Evolutionary conservation across 2,329 filamentous ascomycete species (phyloP), one percentile per base, ranked within the genome.

Genomic region (Raffaelea arxii): DNA sequence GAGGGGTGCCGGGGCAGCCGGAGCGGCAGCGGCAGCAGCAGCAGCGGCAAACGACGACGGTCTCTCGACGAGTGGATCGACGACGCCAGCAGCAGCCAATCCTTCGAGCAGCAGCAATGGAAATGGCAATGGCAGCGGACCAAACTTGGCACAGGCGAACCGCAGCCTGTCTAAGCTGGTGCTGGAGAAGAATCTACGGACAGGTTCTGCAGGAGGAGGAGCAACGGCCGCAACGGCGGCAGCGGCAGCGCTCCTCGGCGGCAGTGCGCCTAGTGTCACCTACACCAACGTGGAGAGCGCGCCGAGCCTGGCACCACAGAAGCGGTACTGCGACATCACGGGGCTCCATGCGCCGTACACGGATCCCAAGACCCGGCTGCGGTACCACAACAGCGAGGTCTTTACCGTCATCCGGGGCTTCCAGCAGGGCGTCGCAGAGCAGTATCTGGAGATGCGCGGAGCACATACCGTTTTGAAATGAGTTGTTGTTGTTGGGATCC

Each of bases 201-300:
- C 65, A 36, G 32, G 32, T 7, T 9, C 32, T 36, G 7, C 32
- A 60, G 24, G 46, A 46, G 27, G 18, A 6, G 49, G 42, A n/a
- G 27, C 10, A 9, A 22, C 25, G 30, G 25, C 39, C 6, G 24
- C 24, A 7, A 25, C 36, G 27, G 35, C 30, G 4, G 46, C 45
- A 14, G 47, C 43, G 24, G 43, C 32, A 14, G 32, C 27, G 12
- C 23, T 40, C 6, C 36, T 42, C 10, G 43, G 41, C 25, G 62
- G 67, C 2, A 68, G 70, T 6, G 84, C 82, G 0, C 86, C 85
- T 0, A 78, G 75, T 25, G 85, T 85, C 25, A 96, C 92, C 1
- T 98, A 97, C 64, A 95, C 88, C 6, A 97, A 96, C 61, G 94
- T 98, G 52, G 92, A 65, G 64, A 89, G 87, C 41, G 91, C 92